Conservation (phyloP, 1,139 yeast species). For the Sugiyamaella grinbergsii region DNA sequence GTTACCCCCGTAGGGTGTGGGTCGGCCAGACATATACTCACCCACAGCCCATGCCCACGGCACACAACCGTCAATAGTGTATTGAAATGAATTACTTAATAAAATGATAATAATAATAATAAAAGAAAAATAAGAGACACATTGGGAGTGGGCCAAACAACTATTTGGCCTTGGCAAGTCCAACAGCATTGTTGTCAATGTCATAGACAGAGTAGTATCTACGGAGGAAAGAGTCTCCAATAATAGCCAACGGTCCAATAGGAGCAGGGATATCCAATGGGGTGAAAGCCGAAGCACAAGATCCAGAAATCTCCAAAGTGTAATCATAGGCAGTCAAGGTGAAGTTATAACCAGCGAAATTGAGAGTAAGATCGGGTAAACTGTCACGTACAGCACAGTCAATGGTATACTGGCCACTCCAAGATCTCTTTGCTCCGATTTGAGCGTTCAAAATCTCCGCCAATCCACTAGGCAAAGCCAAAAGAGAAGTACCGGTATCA, state of each 20-base stretch:
- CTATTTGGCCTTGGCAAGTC: conserved; percentile 74
- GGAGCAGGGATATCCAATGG: conserved; percentile 98
- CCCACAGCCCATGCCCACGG: too few relatives aligned
- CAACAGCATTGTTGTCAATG: conserved; percentile 85
- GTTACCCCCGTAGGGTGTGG: too few relatives aligned
- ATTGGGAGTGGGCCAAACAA: too few relatives aligned
- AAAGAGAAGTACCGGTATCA: conserved; percentile 96
- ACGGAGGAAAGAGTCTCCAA: conserved; percentile 97
- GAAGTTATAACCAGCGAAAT: conserved; percentile 85
- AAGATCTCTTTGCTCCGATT: conserved; percentile 94
- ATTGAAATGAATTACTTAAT: conserved; percentile 1
- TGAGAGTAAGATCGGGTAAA: conserved; percentile 89
- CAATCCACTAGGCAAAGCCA: conserved; percentile 89
- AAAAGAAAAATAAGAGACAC: not conserved
- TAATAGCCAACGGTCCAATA: conserved; percentile 90
- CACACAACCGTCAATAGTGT: too few relatives aligned
- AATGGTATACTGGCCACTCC: conserved; percentile 95
- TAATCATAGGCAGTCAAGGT: conserved; percentile 86
- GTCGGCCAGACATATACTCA: too few relatives aligned
- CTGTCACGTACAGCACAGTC: conserved; percentile 83
- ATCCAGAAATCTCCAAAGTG: conserved; percentile 88
- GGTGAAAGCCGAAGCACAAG: conserved; percentile 93
- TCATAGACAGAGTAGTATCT: conserved; percentile 92
- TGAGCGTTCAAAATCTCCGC: conserved; percentile 94
- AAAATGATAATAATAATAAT: conserved; percentile 1